phyloP scores from a whole-genome alignment of 805 yeast genomes.

The Sugiyamaella americana region DNA sequence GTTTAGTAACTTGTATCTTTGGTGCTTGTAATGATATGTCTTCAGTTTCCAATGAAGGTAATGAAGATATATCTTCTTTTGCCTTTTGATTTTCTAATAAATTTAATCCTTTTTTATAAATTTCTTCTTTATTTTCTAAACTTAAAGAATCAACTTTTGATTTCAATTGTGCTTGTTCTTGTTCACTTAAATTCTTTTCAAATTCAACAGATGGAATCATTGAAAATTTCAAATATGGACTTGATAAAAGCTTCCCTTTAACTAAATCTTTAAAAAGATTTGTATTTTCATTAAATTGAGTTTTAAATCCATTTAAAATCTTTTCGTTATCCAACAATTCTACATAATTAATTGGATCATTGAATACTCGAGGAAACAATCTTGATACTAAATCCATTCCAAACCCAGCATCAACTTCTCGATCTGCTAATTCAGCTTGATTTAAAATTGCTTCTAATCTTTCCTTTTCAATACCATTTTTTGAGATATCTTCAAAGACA shows the following conservation, averaged over 20 bases:
- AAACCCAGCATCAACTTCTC: conserved; percentile 84
- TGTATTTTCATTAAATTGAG: conserved; percentile 52
- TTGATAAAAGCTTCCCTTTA: conserved; percentile 43
- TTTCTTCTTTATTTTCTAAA: conserved; percentile 49
- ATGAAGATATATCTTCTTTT: conserved; percentile 64
- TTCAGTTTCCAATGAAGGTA: conserved; percentile 68
- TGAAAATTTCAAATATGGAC: conserved; percentile 62
- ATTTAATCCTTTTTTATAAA: conserved; percentile 54
- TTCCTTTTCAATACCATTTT: conserved; percentile 43
- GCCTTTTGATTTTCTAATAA: conserved; percentile 60
- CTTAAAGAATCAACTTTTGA: conserved; percentile 40
- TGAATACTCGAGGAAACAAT: conserved; percentile 80
- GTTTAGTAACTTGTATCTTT: conserved; percentile 18
- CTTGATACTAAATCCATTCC: conserved; percentile 74
- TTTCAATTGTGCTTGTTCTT: conserved; percentile 52
- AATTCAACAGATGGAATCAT: conserved; percentile 66
- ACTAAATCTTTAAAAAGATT: conserved; percentile 55
- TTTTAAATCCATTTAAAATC: conserved; percentile 52
- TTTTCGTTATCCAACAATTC: conserved; percentile 59
- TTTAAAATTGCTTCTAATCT: conserved; percentile 83
- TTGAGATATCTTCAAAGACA: conserved; percentile 42
- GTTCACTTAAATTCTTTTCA: conserved; percentile 43
- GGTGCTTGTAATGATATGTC: conserved; percentile 54
- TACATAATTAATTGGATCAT: conserved; percentile 67
- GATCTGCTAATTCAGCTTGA: conserved; percentile 76